A percentile compares a stretch with the other conserved stretches of the same genome.
phyloP scores from a whole-genome alignment of 2,329 filamentous ascomycete species.

The Talaromyces atroroseus region DNA sequence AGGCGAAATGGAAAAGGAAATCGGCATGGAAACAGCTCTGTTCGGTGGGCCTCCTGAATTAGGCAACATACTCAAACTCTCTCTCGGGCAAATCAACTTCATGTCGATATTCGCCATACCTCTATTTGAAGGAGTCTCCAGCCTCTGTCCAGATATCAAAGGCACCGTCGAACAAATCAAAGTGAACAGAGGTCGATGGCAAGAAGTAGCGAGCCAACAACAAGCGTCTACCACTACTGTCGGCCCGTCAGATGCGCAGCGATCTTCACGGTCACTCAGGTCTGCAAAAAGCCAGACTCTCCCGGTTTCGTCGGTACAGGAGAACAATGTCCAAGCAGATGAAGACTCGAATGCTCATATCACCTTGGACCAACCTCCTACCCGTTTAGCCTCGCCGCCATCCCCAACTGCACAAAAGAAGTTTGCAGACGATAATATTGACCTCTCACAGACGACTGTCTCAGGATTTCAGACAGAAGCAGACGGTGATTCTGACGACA shows the following conservation, averaged over 20 bases:
- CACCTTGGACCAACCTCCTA: conserved; percentile 8
- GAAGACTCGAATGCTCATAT: conserved; percentile 3
- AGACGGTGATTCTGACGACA: background rate
- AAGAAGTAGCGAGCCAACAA: conserved; percentile 30
- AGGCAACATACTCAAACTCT: conserved; percentile 75
- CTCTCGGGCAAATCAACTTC: conserved; percentile 85
- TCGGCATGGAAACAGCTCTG: conserved; percentile 81
- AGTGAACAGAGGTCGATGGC: conserved; percentile 68
- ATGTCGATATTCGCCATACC: conserved; percentile 95
- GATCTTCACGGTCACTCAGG: conserved; percentile 33
- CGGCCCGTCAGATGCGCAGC: conserved; percentile 19
- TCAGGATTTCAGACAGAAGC: conserved; percentile 5
- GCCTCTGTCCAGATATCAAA: conserved; percentile 76
- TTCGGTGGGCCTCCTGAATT: conserved; percentile 73
- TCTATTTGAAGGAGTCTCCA: conserved; percentile 80
- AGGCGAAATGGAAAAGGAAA: conserved; percentile 81
- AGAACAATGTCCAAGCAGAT: conserved; percentile 1
- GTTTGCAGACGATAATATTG: conserved; percentile 5
- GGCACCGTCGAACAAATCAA: conserved; percentile 81
- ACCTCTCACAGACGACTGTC: conserved; percentile 9
- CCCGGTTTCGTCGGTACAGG: conserved; percentile 15
- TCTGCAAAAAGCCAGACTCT: conserved; percentile 18
- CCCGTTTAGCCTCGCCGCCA: background rate
- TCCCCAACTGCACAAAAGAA: conserved; percentile 3
- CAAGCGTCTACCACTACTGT: conserved; percentile 7